These are phyloP conservation scores for Hyaloscypha finlandica DNA, from an alignment of 495 filamentous ascomycete species.

Conservation along the genomic window DNA sequence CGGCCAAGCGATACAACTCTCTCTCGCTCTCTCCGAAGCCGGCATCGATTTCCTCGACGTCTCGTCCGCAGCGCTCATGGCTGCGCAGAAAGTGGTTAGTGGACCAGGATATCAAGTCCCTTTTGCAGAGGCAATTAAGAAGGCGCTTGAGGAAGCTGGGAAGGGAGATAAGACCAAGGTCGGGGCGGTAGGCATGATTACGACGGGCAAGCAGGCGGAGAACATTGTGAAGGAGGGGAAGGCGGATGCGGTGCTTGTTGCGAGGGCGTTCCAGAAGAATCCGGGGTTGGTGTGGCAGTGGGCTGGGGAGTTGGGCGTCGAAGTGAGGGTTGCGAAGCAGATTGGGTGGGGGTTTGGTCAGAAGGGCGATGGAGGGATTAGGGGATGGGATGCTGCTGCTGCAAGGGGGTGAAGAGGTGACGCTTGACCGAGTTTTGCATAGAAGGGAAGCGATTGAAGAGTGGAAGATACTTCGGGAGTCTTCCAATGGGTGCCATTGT, in stretches of 20 bases:
- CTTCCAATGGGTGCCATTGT: no score
- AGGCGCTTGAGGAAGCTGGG: conserved; percentile 61
- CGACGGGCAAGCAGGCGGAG: conserved; percentile 55
- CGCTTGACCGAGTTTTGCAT: no score
- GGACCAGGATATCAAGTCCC: conserved; percentile 61
- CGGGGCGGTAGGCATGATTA: conserved; percentile 63
- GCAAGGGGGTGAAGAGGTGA: no score
- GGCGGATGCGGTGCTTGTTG: conserved; percentile 59
- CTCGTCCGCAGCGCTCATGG: conserved; percentile 60
- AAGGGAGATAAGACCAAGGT: conserved; percentile 57
- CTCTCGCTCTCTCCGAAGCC: conserved; percentile 47
- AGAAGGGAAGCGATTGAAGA: no score
- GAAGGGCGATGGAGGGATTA: background rate
- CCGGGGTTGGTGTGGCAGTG: conserved; percentile 65
- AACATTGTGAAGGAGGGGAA: conserved; percentile 48
- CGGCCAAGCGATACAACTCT: conserved; percentile 35
- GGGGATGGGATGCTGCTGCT: background rate
- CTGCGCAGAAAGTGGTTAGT: conserved; percentile 54
- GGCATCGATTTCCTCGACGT: conserved; percentile 69
- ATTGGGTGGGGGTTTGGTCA: conserved; percentile 62
- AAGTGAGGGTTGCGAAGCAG: conserved; percentile 64
- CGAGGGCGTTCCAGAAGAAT: conserved; percentile 69
- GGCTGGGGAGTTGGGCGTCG: conserved; percentile 63
- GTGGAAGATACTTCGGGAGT: no score
- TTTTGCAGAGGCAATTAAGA: conserved; percentile 33